Conservation (phyloP, 2,329 filamentous ascomycete species). For the Colletotrichum musicola region DNA sequence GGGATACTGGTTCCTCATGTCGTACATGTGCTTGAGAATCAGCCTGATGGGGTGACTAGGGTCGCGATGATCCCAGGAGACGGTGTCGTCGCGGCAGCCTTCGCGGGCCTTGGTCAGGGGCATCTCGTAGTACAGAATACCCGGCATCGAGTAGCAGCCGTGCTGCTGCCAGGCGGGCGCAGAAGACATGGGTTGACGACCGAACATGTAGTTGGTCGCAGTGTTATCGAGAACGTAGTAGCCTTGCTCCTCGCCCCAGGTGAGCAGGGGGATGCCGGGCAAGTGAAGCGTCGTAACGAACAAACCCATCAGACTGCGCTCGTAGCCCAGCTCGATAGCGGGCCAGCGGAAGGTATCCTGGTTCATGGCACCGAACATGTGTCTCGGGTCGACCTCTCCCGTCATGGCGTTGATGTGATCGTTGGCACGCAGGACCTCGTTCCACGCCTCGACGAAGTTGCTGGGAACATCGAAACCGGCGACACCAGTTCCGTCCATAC, state of each 20-base stretch:
- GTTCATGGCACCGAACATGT: constrained; percentile 74
- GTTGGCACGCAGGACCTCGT: constrained; percentile 67
- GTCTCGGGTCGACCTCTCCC: constrained; percentile 71
- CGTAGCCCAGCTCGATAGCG: constrained; percentile 66
- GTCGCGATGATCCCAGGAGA: constrained; percentile 72
- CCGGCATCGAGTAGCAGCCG: constrained; percentile 71
- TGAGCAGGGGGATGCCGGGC: constrained; percentile 71
- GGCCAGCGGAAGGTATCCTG: constrained; percentile 77
- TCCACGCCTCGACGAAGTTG: constrained; percentile 64
- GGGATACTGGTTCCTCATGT: constrained; percentile 68
- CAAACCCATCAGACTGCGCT: constrained; percentile 67
- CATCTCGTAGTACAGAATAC: constrained; percentile 69
- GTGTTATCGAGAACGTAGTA: constrained; percentile 75
- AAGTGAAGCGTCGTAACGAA: constrained; percentile 71
- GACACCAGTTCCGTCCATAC: constrained; percentile 49
- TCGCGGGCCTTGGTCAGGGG: constrained; percentile 64
- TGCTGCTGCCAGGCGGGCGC: constrained; percentile 74
- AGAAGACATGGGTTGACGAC: constrained; percentile 72
- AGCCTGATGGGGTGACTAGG: constrained; percentile 72
- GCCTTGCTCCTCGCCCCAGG: constrained; percentile 76
- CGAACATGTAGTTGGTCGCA: constrained; percentile 74
- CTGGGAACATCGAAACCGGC: constrained; percentile 47
- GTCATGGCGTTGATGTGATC: constrained; percentile 72
- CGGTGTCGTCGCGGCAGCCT: constrained; percentile 69
- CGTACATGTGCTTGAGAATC: constrained; percentile 72